These are phyloP conservation scores for Biscogniauxia mediterranea DNA, from an alignment of 2,329 filamentous ascomycete genomes.

Conservation along the genomic window DNA sequence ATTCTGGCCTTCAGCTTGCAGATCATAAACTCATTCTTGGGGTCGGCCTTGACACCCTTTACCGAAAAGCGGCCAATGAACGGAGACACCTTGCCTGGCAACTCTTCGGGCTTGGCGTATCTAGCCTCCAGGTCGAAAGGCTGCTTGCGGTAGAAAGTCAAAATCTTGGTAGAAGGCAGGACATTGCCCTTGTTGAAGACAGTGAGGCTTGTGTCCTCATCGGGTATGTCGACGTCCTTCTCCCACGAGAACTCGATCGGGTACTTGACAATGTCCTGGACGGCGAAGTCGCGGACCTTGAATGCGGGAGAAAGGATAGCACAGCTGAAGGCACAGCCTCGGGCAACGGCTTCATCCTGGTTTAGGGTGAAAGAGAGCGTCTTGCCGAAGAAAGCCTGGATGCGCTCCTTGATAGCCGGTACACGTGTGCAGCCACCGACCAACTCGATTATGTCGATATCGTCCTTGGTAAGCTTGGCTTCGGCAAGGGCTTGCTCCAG, in stretches of 20 bases:
- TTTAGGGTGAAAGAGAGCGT: slow-evolving; percentile 92
- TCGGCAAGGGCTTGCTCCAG: slow-evolving; percentile 93
- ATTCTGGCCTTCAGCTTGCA: slow-evolving; percentile 98
- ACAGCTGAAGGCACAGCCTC: slow-evolving; percentile 95
- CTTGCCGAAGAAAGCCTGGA: slow-evolving; percentile 91
- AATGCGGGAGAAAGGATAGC: slow-evolving; percentile 96
- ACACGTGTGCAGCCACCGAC: slow-evolving; percentile 95
- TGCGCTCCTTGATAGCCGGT: slow-evolving; percentile 84
- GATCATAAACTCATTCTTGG: slow-evolving; percentile 97
- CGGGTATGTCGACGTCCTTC: slow-evolving; percentile 95
- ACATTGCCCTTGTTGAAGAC: slow-evolving; percentile 98
- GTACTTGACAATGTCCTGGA: slow-evolving; percentile 97
- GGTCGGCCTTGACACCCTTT: slow-evolving; percentile 92
- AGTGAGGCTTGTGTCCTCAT: slow-evolving; percentile 94
- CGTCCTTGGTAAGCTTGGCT: slow-evolving; percentile 84
- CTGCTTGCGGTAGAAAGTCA: slow-evolving; percentile 99
- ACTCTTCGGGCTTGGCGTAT: slow-evolving; percentile 80
- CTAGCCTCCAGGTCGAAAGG: slow-evolving; percentile 93
- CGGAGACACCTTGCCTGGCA: slow-evolving; percentile 86
- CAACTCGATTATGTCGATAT: slow-evolving; percentile 91
- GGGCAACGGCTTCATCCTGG: slow-evolving; percentile 94
- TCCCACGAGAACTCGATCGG: slow-evolving; percentile 99
- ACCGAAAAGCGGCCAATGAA: slow-evolving; percentile 98
- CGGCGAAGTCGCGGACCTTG: slow-evolving; percentile 95
- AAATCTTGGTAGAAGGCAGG: slow-evolving; percentile 97